These are phyloP conservation scores for Cephaloascus fragrans DNA, from an alignment of 805 yeast species.

Conservation along the genomic window DNA sequence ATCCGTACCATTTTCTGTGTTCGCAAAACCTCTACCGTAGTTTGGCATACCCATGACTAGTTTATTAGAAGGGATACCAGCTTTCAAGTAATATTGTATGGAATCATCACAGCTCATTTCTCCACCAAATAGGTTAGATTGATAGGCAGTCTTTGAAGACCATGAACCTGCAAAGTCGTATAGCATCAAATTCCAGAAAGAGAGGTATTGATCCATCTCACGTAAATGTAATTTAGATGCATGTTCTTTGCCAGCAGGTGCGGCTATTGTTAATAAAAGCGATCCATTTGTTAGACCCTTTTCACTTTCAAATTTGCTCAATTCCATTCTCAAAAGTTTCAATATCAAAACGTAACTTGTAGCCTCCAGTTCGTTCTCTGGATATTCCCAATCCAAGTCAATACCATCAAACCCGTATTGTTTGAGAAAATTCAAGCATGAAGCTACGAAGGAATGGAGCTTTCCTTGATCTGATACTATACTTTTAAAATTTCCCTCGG, in stretches of 20 bases:
- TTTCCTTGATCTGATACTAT: constrained; percentile 12
- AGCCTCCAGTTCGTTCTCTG: constrained; percentile 38
- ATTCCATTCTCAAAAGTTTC: constrained; percentile 20
- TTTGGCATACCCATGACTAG: constrained; percentile 79
- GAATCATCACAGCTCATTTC: constrained; percentile 39
- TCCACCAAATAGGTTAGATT: constrained; percentile 54
- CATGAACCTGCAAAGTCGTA: constrained; percentile 83
- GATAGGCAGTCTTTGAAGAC: constrained; percentile 54
- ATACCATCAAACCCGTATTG: constrained; percentile 76
- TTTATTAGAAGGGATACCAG: constrained; percentile 38
- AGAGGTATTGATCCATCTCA: constrained; percentile 48
- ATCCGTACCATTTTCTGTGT: constrained; percentile 28
- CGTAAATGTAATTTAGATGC: constrained; percentile 31
- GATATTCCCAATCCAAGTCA: constrained; percentile 95
- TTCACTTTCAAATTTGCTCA: constrained; percentile 26
- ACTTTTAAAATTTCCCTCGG: constrained; percentile 28
- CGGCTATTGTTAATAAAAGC: constrained; percentile 59
- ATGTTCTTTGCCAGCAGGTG: constrained; percentile 54
- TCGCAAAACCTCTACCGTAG: constrained; percentile 48
- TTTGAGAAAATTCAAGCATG: constrained; percentile 36
- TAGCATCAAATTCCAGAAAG: constrained; percentile 83
- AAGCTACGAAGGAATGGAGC: constrained; percentile 35
- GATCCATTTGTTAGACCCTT: constrained; percentile 8
- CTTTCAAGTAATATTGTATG: constrained; percentile 27
- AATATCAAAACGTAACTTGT: constrained; percentile 32